Evolutionary conservation across 148 eudicot species (phyloP).

Genomic region (Limonium bicolor): DNA sequence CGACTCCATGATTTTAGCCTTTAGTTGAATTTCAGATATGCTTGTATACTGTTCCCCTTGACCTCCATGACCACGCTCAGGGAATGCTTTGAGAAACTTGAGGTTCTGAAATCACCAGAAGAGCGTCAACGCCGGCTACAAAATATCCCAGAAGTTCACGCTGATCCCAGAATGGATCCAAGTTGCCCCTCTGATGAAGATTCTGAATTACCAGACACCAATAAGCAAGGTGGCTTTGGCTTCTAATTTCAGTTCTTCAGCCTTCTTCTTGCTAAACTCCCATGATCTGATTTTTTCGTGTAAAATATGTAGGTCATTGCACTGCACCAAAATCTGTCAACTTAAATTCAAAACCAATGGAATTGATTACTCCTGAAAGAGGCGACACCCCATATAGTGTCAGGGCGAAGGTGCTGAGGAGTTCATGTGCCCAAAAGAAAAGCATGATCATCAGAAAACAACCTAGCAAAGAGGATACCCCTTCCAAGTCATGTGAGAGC

Average conservation of each 20-base stretch:
- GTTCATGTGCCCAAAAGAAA: slow-evolving; percentile 15
- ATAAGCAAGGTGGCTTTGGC: slow-evolving; percentile 45
- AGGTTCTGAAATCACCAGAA: slow-evolving; percentile 67
- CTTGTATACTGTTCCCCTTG: slow-evolving; percentile 56
- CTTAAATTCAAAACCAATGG: slow-evolving; percentile 18
- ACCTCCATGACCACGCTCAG: slow-evolving; percentile 68
- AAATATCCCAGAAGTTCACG: slow-evolving; percentile 65
- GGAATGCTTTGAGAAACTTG: slow-evolving; percentile 62
- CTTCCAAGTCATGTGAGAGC: slow-evolving; percentile 14
- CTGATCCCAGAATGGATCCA: slow-evolving; percentile 86
- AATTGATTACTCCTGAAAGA: slow-evolving; percentile 22
- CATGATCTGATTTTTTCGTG: slow-evolving; percentile 2
- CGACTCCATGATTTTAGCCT: no score
- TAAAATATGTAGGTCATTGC: slow-evolving; percentile 3
- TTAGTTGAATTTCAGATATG: no score
- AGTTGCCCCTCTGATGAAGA: slow-evolving; percentile 75
- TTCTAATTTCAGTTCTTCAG: not conserved
- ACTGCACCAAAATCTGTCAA: slow-evolving; percentile 19
- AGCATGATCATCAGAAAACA: slow-evolving; percentile 12
- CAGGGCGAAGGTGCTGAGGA: slow-evolving; percentile 11
- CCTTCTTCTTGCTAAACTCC: slow-evolving; percentile 1
- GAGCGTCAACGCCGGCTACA: slow-evolving; percentile 55
- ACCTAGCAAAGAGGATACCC: slow-evolving; percentile 28
- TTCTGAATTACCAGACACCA: slow-evolving; percentile 22
- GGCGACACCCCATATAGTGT: slow-evolving; percentile 13